Evolutionary conservation across 176 grass and related monocot species (phyloP).

Genomic region (Calamus simplicifolius): DNA sequence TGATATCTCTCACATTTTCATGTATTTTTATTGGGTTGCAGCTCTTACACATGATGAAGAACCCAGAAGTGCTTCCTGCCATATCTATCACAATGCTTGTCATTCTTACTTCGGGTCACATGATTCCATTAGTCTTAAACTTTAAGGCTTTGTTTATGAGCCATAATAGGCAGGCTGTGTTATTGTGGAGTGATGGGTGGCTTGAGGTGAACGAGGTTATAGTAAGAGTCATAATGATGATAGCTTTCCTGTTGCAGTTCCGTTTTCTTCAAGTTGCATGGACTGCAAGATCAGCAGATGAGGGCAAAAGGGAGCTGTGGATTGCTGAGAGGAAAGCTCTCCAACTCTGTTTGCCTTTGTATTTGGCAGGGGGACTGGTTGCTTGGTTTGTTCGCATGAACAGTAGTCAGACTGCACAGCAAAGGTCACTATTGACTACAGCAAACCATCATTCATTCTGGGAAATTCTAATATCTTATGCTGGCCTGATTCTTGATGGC

Average conservation of each 20-base stretch:
- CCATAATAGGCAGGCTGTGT: conserved; percentile 43
- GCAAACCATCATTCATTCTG: conserved; percentile 31
- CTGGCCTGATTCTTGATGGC: conserved; percentile 57
- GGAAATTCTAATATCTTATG: conserved; percentile 51
- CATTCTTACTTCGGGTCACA: conserved; percentile 52
- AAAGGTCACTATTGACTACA: conserved; percentile 14
- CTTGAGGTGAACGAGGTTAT: conserved; percentile 73
- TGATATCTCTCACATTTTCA: conserved; percentile 63
- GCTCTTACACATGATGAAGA: conserved; percentile 61
- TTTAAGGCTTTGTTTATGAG: conserved; percentile 68
- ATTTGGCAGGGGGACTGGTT: conserved; percentile 55
- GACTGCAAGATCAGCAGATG: conserved; percentile 50
- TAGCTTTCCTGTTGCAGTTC: conserved; percentile 59
- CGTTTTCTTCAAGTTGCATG: conserved; percentile 82
- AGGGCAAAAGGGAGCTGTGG: conserved; percentile 42
- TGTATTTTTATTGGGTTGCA: conserved; percentile 60
- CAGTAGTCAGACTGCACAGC: conserved; percentile 8
- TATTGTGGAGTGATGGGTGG: conserved; percentile 48
- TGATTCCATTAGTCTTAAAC: conserved; percentile 72
- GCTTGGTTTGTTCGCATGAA: conserved; percentile 49
- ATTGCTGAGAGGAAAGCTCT: conserved; percentile 70
- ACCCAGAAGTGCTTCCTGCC: conserved; percentile 38
- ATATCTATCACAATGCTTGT: conserved; percentile 84
- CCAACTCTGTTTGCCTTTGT: conserved; percentile 60
- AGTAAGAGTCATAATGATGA: conserved; percentile 63